phyloP scores from a whole-genome alignment of 139 green algal genomes.

The Picochlorum costavermella region DNA sequence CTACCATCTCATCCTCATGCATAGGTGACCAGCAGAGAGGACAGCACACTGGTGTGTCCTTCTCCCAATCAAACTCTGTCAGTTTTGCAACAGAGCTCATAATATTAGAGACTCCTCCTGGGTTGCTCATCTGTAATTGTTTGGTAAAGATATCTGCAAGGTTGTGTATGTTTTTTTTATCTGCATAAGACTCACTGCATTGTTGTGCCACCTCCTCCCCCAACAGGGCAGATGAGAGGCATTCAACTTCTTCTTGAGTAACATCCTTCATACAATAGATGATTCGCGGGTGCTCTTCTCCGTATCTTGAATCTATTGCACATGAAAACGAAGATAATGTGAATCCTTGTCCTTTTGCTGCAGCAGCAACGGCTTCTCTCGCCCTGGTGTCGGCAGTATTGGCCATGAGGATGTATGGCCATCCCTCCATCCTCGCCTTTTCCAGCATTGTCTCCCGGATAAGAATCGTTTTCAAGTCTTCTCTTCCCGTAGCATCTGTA shows the following conservation, averaged over 20 bases:
- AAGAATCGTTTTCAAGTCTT: conserved; percentile 57
- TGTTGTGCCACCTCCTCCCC: neutral
- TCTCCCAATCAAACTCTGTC: conserved; percentile 2
- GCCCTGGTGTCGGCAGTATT: conserved; percentile 45
- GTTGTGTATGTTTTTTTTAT: conserved; percentile 19
- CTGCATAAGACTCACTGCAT: neutral
- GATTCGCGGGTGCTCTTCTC: neutral
- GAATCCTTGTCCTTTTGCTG: conserved; percentile 63
- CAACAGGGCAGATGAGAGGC: neutral
- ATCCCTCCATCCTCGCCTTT: conserved; percentile 26
- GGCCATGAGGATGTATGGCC: conserved; percentile 42
- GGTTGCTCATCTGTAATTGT: conserved; percentile 17
- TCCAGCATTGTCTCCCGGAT: conserved; percentile 40
- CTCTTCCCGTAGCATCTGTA: conserved; percentile 47
- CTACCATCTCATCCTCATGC: neutral
- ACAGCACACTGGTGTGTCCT: neutral
- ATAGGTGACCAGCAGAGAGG: neutral
- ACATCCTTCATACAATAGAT: conserved; percentile 22
- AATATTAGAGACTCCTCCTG: conserved; percentile 22
- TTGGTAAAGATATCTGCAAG: conserved; percentile 15
- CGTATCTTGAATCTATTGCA: conserved; percentile 36
- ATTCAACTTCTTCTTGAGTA: conserved; percentile 4
- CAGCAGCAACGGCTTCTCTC: conserved; percentile 37
- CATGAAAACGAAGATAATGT: conserved; percentile 46
- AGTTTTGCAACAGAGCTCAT: conserved; percentile 20